These are phyloP conservation scores for Kluyveromyces sp. DNA, from an alignment of 1,139 yeast genomes.

Conservation along the genomic window DNA sequence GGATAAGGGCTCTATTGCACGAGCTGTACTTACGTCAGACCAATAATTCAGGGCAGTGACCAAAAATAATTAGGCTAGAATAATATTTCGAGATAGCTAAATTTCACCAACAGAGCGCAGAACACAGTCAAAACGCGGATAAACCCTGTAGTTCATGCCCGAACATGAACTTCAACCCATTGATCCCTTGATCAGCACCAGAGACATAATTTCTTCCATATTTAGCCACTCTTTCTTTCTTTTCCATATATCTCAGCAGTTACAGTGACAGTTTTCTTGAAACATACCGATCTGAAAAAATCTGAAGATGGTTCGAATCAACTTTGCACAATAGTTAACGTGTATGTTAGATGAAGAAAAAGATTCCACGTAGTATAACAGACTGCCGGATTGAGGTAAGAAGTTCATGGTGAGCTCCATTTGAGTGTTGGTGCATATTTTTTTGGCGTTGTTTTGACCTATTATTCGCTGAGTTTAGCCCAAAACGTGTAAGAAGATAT, in stretches of 20 bases:
- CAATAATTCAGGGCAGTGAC: slow-evolving; percentile 1
- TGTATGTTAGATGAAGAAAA: background rate
- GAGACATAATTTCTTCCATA: background rate
- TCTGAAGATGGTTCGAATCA: too few species aligned
- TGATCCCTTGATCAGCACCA: too few species aligned
- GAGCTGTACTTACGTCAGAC: slow-evolving; percentile 25
- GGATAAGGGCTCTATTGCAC: slow-evolving; percentile 32
- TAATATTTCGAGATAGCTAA: too few species aligned
- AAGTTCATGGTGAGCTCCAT: background rate
- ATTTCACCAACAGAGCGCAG: too few species aligned
- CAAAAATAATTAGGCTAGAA: background rate
- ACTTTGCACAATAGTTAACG: too few species aligned
- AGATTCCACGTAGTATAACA: background rate
- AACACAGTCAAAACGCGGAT: too few species aligned
- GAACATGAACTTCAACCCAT: too few species aligned
- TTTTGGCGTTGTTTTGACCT: background rate
- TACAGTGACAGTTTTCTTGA: too few species aligned
- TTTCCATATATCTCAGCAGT: too few species aligned
- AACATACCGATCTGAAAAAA: too few species aligned
- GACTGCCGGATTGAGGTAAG: background rate
- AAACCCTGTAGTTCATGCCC: too few species aligned
- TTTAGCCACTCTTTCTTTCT: background rate
- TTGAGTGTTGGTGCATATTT: background rate
- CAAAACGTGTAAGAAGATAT: background rate
- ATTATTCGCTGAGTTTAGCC: background rate